Evolutionary conservation across 768 basidiomycete species (phyloP), one percentile per base, ranked within the genome.

Genomic region (Hemileccinum rubropunctum): DNA sequence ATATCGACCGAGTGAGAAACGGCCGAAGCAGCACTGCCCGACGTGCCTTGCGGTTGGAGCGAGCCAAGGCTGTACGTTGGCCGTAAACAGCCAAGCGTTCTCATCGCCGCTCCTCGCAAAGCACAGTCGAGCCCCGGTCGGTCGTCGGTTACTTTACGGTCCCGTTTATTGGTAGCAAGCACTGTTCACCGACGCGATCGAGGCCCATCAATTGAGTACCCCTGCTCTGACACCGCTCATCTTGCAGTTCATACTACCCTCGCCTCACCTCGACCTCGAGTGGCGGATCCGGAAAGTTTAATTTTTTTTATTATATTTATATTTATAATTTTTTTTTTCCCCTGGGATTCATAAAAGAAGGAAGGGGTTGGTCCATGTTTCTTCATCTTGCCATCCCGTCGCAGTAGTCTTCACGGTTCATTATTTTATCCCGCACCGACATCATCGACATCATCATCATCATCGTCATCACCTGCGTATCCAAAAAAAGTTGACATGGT

Each of bases 231-330:
- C 51, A 58, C 52, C 58, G 56, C 53, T 36, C 37, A 33, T 42
- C 39, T 42, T 60, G 57, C 53, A 52, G 46, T 39, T n/a, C 20
- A 3, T 23, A 18, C 42, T 28, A 47, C 26, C 32, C 54, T 34
- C 44, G 58, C 65, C 58, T 62, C 60, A 26, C 62, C 62, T 51
- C 51, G 52, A 43, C 60, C 63, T 58, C 47, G 50, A 50, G 53
- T 49, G 43, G 50, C 50, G 51, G 42, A 56, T 59, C 62, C 56
- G 35, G 33, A 39, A 42, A 47, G n/a, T 27, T 33, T 45, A 47
- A 39, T 47, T 38, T 30, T 38, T 30, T 38, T 30, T 37, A 20
- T 30, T 47, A 38, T n/a, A n/a, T n/a, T n/a, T n/a, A n/a, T n/a
- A n/a, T n/a, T 47, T 21, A 40, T 33, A 39, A 32, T 33, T 28